A percentile compares a stretch with the other conserved stretches of the same genome.
Evolutionary conservation across 1,284 basidiomycete genomes (phyloP).

Genomic region (Puccinia brachypodii): DNA sequence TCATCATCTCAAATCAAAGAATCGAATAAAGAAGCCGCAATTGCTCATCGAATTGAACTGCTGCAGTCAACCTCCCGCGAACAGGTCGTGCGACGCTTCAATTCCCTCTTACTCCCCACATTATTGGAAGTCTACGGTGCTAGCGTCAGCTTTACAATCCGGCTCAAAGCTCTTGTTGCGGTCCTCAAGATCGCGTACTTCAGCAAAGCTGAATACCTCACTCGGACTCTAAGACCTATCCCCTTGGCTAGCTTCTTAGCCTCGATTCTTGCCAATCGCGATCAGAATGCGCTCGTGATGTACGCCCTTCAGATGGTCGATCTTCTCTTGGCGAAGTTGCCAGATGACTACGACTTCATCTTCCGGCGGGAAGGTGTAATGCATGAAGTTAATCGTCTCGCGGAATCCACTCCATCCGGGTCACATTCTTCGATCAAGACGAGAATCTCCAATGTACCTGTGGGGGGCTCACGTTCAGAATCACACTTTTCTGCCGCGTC

Average conservation of each 20-base stretch:
- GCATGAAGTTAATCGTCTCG: constrained; percentile 73
- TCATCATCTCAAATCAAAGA: constrained; percentile 14
- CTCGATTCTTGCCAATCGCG: constrained; percentile 83
- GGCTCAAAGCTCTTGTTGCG: constrained; percentile 80
- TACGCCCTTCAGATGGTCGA: constrained; percentile 88
- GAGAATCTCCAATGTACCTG: constrained; percentile 41
- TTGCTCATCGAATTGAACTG: constrained; percentile 60
- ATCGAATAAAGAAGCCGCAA: constrained; percentile 54
- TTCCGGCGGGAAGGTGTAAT: constrained; percentile 91
- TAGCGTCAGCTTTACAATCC: constrained; percentile 78
- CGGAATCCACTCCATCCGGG: constrained; percentile 59
- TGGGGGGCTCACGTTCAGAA: constrained; percentile 23
- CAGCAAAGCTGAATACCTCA: constrained; percentile 73
- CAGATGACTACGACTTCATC: constrained; percentile 75
- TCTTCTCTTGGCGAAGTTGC: constrained; percentile 76
- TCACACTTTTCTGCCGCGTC: constrained; percentile 6
- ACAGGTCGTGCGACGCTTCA: constrained; percentile 70
- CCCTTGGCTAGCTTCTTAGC: constrained; percentile 89
- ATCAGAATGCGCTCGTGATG: constrained; percentile 79
- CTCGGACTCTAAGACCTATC: constrained; percentile 74
- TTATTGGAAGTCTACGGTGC: constrained; percentile 93
- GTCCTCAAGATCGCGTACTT: constrained; percentile 86
- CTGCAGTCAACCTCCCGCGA: constrained; percentile 66
- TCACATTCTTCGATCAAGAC: constrained; percentile 60
- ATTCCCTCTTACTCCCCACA: constrained; percentile 82